These are phyloP conservation scores for Castanopsis chinensis DNA, from an alignment of 306 rosid species.

Conservation along the genomic window DNA sequence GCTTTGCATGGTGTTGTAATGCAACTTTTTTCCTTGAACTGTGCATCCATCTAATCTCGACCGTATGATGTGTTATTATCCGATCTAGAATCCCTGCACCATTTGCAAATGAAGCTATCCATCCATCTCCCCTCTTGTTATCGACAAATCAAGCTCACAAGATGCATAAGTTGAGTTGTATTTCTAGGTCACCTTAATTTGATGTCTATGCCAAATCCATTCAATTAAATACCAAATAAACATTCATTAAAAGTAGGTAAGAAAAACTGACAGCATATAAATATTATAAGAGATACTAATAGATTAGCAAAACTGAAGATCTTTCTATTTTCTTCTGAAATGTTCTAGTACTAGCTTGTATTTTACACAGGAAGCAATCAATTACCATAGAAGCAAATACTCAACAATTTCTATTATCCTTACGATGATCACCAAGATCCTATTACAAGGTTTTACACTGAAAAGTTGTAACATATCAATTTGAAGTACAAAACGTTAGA, in stretches of 20 bases:
- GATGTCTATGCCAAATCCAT: constrained; percentile 1
- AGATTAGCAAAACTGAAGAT: not conserved
- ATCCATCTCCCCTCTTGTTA: constrained; percentile 47
- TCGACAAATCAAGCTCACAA: constrained; percentile 1
- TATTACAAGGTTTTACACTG: too few relatives aligned
- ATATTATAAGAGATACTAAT: not conserved
- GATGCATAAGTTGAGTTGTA: constrained; percentile 3
- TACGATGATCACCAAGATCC: too few relatives aligned
- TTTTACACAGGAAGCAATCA: too few relatives aligned
- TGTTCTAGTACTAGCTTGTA: not conserved
- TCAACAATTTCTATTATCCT: too few relatives aligned
- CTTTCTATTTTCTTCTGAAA: not conserved
- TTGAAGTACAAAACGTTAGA: too few relatives aligned
- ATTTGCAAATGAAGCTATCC: constrained; percentile 50
- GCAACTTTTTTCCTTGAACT: too few relatives aligned
- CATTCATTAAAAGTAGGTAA: too few relatives aligned
- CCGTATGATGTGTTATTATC: not conserved
- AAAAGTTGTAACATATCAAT: too few relatives aligned
- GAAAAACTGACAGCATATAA: not conserved
- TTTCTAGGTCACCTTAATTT: not conserved
- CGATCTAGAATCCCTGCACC: constrained; percentile 63
- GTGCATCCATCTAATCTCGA: too few relatives aligned
- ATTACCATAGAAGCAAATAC: too few relatives aligned
- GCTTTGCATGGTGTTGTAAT: too few relatives aligned
- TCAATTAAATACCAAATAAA: not conserved